Evolutionary conservation across 148 eudicot species (phyloP).

Genomic region (Diospyros lotus): DNA sequence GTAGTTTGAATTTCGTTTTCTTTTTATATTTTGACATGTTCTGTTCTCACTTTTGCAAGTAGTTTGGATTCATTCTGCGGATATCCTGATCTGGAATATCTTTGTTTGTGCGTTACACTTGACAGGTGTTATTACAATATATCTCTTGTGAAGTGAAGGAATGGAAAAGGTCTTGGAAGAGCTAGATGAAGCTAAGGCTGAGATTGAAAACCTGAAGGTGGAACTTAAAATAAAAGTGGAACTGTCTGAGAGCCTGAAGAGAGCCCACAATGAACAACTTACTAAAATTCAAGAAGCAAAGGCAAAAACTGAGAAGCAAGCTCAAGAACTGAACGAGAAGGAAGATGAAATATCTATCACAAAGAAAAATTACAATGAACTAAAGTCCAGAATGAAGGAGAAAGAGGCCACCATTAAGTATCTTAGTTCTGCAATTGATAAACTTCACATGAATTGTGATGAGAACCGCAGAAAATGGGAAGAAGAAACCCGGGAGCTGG

Average conservation of each 20-base stretch:
- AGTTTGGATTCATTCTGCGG: not conserved
- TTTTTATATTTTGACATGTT: not conserved
- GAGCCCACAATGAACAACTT: slow-evolving; percentile 34
- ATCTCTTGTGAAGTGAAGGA: not conserved
- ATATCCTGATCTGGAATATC: not conserved
- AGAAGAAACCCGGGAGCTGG: slow-evolving; percentile 46
- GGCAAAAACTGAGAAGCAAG: slow-evolving; percentile 33
- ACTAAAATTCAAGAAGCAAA: slow-evolving; percentile 35
- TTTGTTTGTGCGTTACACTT: slow-evolving; percentile 3
- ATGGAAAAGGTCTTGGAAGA: slow-evolving; percentile 61
- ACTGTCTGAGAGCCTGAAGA: slow-evolving; percentile 38
- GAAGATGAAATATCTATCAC: slow-evolving; percentile 23
- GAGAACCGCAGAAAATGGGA: slow-evolving; percentile 39
- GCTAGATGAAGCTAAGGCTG: slow-evolving; percentile 65
- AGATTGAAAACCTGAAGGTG: slow-evolving; percentile 50
- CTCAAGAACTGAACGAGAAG: slow-evolving; percentile 32
- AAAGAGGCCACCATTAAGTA: slow-evolving; percentile 32
- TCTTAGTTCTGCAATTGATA: slow-evolving; percentile 39
- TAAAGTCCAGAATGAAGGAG: slow-evolving; percentile 31
- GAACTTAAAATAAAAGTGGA: slow-evolving; percentile 24
- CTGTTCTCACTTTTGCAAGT: not conserved
- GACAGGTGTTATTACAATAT: slow-evolving; percentile 6
- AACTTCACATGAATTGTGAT: slow-evolving; percentile 30
- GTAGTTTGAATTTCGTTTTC: not conserved
- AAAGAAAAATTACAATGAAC: slow-evolving; percentile 30